phyloP scores from a whole-genome alignment of 2,329 filamentous ascomycete genomes.

The Microascus cirrosus region DNA sequence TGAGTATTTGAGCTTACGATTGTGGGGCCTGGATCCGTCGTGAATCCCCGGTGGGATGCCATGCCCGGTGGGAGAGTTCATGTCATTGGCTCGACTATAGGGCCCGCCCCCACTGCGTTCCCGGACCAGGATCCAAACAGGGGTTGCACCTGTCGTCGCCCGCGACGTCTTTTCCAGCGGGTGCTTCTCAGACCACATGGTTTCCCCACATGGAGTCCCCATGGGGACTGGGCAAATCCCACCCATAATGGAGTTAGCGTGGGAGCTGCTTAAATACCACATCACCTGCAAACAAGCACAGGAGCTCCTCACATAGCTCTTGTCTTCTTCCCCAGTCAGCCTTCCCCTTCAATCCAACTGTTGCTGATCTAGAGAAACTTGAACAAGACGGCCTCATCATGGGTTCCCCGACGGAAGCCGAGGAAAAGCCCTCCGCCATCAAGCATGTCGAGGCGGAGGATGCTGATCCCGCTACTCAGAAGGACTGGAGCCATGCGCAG shows the following conservation, averaged over 20 bases:
- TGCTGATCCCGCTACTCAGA: background rate
- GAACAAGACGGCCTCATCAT: background rate
- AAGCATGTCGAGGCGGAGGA: background rate
- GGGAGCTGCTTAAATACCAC: too few relatives aligned
- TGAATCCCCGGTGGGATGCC: background rate
- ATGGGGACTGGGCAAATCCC: background rate
- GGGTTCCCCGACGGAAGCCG: background rate
- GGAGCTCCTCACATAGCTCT: too few relatives aligned
- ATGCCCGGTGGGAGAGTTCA: too few relatives aligned
- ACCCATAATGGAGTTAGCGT: too few relatives aligned
- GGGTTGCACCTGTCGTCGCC: too few relatives aligned
- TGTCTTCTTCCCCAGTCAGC: background rate
- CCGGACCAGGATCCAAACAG: background rate
- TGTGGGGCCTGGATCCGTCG: too few relatives aligned
- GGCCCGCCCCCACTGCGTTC: background rate
- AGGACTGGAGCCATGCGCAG: background rate
- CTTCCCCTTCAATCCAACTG: background rate
- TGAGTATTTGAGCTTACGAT: too few relatives aligned
- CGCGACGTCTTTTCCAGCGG: background rate
- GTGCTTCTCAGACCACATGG: background rate
- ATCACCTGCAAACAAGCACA: too few relatives aligned
- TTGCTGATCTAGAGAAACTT: background rate
- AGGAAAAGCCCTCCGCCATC: background rate
- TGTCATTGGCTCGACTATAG: background rate
- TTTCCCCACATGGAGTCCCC: background rate